Percentiles rank a stretch among this genome's conserved stretches.
phyloP scores from a whole-genome alignment of 192 early-diverging fungal species.

The Irineochytrium annulatum region DNA sequence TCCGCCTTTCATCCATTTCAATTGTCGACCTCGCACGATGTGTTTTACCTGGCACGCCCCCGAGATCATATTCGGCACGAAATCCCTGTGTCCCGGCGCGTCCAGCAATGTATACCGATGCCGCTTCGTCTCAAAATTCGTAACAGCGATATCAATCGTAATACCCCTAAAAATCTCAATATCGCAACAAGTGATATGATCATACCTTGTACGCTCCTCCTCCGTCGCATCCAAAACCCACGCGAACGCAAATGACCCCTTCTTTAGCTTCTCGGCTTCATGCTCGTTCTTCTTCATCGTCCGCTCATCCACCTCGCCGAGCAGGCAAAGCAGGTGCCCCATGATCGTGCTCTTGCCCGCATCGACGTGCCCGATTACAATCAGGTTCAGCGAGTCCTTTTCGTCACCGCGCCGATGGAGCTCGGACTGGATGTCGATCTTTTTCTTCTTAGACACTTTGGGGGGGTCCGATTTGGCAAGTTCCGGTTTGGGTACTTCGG shows the following conservation, averaged over 20 bases:
- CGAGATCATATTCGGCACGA: slow-evolving; percentile 99
- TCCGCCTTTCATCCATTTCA: slow-evolving; percentile 66
- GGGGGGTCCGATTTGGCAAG: background rate
- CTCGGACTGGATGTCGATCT: slow-evolving; percentile 68
- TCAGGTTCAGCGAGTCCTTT: slow-evolving; percentile 76
- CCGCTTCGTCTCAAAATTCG: slow-evolving; percentile 76
- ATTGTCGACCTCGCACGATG: slow-evolving; percentile 1
- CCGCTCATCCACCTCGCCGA: slow-evolving; percentile 86
- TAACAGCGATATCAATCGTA: slow-evolving; percentile 95
- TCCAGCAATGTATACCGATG: slow-evolving; percentile 86
- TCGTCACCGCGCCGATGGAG: slow-evolving; percentile 62
- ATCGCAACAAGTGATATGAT: background rate
- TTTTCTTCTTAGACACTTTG: slow-evolving; percentile 34
- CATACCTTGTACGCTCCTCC: slow-evolving; percentile 76
- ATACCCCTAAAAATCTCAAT: slow-evolving; percentile 61
- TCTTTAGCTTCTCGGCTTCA: slow-evolving; percentile 89
- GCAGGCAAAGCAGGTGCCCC: slow-evolving; percentile 86
- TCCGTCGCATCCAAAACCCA: slow-evolving; percentile 98
- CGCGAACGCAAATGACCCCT: slow-evolving; percentile 92
- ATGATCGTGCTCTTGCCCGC: slow-evolving; percentile 96
- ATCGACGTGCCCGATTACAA: slow-evolving; percentile 94
- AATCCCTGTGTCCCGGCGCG: slow-evolving; percentile 96
- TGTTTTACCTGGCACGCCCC: slow-evolving; percentile 74
- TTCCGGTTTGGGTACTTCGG: background rate
- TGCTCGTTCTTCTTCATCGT: slow-evolving; percentile 83